Percentiles rank a stretch among this genome's conserved stretches.
Evolutionary conservation across 352 stramenopile genomes (phyloP).

Genomic region (Phytophthora hybrid): DNA sequence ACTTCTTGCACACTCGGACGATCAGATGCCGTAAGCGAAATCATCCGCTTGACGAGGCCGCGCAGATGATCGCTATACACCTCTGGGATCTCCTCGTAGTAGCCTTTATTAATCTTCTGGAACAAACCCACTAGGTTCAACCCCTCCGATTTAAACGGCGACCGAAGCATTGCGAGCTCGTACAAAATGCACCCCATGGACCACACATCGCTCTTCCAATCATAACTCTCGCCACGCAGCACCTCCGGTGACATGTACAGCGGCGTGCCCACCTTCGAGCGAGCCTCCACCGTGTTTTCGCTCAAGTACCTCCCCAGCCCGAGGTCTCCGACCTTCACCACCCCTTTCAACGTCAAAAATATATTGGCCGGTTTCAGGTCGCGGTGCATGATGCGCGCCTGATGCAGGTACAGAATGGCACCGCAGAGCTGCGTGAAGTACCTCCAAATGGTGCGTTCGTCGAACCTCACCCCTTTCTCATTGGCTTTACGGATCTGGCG

Average conservation of each 20-base stretch:
- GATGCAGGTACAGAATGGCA: conserved; percentile 90
- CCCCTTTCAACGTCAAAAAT: conserved; percentile 91
- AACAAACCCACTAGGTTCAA: conserved; percentile 93
- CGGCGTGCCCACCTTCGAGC: conserved; percentile 94
- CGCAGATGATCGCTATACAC: conserved; percentile 77
- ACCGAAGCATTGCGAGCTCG: conserved; percentile 94
- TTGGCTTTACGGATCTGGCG: conserved; percentile 92
- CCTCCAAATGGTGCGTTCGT: conserved; percentile 94
- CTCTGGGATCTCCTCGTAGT: conserved; percentile 70
- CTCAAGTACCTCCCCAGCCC: conserved; percentile 81
- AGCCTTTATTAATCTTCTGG: conserved; percentile 92
- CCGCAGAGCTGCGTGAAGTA: conserved; percentile 93
- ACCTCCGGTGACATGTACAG: conserved; percentile 97
- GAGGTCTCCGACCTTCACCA: conserved; percentile 91
- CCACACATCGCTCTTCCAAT: conserved; percentile 97
- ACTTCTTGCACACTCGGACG: conserved; percentile 75
- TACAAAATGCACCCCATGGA: conserved; percentile 96
- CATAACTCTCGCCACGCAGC: conserved; percentile 92
- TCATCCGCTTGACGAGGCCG: conserved; percentile 71
- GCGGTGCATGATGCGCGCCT: conserved; percentile 92
- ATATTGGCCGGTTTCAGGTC: conserved; percentile 96
- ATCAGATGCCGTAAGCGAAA: conserved; percentile 64
- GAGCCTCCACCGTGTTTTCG: conserved; percentile 83
- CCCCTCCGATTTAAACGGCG: conserved; percentile 94
- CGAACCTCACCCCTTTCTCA: conserved; percentile 85